Percentiles rank a stretch among this genome's conserved stretches.
These are phyloP conservation scores for Cucumis melo DNA, from an alignment of 306 rosid species.

Conservation along the genomic window DNA sequence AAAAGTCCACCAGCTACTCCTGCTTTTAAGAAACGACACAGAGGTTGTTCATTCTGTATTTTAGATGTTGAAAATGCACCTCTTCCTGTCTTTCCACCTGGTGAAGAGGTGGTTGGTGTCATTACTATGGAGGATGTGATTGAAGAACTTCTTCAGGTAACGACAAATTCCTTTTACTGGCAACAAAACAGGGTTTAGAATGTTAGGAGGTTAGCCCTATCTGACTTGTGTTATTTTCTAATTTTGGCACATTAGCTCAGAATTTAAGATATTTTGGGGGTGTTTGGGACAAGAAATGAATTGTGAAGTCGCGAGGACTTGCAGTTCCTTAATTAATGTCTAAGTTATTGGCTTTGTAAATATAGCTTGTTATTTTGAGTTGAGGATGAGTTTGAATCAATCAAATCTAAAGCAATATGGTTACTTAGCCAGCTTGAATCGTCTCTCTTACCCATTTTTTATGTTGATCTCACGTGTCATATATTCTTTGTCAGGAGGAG, in stretches of 20 bases:
- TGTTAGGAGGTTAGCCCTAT: not conserved
- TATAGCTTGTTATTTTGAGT: not conserved
- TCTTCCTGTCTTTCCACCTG: slow-evolving; percentile 51
- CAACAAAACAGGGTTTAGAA: not conserved
- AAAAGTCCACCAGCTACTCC: slow-evolving; percentile 58
- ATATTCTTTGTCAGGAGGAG: slow-evolving; percentile 68
- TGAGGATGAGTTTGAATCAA: not conserved
- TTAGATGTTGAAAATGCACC: slow-evolving; percentile 75
- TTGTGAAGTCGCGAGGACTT: too few relatives aligned
- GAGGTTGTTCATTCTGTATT: slow-evolving; percentile 88
- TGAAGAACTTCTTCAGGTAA: slow-evolving; percentile 99
- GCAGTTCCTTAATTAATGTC: not conserved
- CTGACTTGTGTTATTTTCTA: not conserved
- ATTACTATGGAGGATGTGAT: slow-evolving; percentile 98
- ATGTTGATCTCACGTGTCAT: slow-evolving; percentile 1
- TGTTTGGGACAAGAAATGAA: not conserved
- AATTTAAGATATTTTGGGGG: not conserved
- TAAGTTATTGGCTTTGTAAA: not conserved
- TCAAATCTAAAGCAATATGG: not conserved
- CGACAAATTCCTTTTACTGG: not conserved
- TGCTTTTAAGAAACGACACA: slow-evolving; percentile 73
- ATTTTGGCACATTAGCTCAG: not conserved
- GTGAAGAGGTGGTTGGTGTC: slow-evolving; percentile 88
- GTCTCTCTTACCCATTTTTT: not conserved
- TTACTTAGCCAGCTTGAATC: not conserved